A percentile compares a stretch with the other conserved stretches of the same genome.
Conservation (phyloP, 1,139 yeast genomes). For the Geotrichum macrosporum region DNA sequence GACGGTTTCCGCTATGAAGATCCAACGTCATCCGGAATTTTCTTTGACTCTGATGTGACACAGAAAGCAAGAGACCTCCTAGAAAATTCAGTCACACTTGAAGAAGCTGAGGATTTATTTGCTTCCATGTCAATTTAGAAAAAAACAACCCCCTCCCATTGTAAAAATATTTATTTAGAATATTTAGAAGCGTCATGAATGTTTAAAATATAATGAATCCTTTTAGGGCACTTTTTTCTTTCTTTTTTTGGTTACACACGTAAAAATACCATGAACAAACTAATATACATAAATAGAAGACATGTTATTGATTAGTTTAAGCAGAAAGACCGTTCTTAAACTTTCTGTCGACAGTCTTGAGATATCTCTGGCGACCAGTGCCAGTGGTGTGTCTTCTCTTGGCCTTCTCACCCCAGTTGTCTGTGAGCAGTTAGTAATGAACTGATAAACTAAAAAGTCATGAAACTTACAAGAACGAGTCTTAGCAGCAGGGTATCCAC, state of each 20-base stretch:
- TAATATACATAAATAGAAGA: conserved; percentile 17
- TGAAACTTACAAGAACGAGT: conserved; percentile 53
- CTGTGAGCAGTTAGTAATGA: conserved; percentile 54
- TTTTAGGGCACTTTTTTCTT: background rate
- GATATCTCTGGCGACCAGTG: conserved; percentile 99
- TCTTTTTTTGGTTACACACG: conserved; percentile 2
- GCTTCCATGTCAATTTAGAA: conserved; percentile 21
- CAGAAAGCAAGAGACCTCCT: conserved; percentile 69
- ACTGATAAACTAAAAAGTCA: background rate
- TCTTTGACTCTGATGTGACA: conserved; percentile 59
- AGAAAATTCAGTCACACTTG: conserved; percentile 64
- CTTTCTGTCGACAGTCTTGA: conserved; percentile 95
- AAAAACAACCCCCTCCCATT: too few species aligned
- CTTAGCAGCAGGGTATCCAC: conserved; percentile 99
- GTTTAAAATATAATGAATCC: too few species aligned
- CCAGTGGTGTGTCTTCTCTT: conserved; percentile 78
- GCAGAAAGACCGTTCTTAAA: conserved; percentile 99
- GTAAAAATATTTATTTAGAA: too few species aligned
- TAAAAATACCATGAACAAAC: conserved; percentile 7
- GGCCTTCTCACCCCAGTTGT: conserved; percentile 99
- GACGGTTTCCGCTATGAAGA: background rate
- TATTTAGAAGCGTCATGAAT: too few species aligned
- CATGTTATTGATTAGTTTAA: conserved; percentile 44
- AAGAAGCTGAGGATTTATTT: conserved; percentile 74
- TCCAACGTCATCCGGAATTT: conserved; percentile 58